Evolutionary conservation across 1,284 basidiomycete genomes (phyloP).

Genomic region (Anthracocystis walkeri): DNA sequence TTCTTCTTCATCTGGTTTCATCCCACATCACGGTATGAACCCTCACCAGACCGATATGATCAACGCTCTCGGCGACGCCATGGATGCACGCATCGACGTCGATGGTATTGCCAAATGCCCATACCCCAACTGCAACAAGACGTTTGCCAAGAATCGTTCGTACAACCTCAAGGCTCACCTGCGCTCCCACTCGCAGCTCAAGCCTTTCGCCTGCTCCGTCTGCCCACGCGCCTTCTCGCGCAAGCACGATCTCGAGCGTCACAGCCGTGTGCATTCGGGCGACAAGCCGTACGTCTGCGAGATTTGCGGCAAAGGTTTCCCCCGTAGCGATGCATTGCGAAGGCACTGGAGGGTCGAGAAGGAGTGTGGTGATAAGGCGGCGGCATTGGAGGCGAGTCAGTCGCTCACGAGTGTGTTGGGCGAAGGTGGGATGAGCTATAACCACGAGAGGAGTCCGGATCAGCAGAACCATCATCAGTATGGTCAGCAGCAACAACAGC

Average conservation of each 20-base stretch:
- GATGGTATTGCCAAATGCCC: slow-evolving; percentile 62
- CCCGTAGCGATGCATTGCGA: slow-evolving; percentile 65
- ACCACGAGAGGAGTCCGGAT: slow-evolving; percentile 39
- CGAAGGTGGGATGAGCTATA: slow-evolving; percentile 21
- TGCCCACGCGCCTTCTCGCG: slow-evolving; percentile 66
- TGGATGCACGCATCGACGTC: slow-evolving; percentile 58
- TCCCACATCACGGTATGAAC: slow-evolving; percentile 40
- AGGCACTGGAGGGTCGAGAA: slow-evolving; percentile 67
- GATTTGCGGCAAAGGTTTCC: slow-evolving; percentile 67
- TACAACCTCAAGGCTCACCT: slow-evolving; percentile 67
- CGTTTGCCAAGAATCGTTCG: slow-evolving; percentile 64
- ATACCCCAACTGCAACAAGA: slow-evolving; percentile 64
- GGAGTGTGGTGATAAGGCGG: slow-evolving; percentile 61
- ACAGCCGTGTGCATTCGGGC: slow-evolving; percentile 67
- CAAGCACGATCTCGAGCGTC: slow-evolving; percentile 68
- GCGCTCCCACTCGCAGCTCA: slow-evolving; percentile 61
- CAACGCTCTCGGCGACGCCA: slow-evolving; percentile 57
- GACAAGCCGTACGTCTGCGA: slow-evolving; percentile 69
- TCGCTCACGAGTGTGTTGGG: slow-evolving; percentile 31
- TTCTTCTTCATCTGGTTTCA: slow-evolving; percentile 17
- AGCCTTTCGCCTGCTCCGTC: slow-evolving; percentile 65
- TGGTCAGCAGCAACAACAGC: slow-evolving; percentile 14
- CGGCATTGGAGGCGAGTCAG: slow-evolving; percentile 57
- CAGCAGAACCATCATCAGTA: slow-evolving; percentile 28
- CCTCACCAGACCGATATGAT: slow-evolving; percentile 51